Percentiles rank a stretch among this genome's conserved stretches.
Evolutionary conservation across 306 rosid species (phyloP).

Genomic region (Gastrolobium villosum): DNA sequence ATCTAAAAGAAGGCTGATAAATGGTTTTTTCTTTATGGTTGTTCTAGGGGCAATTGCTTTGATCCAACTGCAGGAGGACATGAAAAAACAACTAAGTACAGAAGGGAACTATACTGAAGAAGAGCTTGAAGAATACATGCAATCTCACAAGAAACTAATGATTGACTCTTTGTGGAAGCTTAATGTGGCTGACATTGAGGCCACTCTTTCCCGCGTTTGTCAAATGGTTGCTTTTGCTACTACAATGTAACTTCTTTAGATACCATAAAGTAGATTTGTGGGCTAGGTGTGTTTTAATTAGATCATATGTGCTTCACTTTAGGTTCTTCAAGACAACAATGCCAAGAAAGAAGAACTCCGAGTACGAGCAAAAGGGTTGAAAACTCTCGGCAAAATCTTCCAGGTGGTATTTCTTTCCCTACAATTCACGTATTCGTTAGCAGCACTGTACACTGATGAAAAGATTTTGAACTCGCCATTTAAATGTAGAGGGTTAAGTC

Average conservation of each 20-base stretch:
- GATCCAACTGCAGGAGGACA: conserved; percentile 98
- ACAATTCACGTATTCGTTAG: conserved; percentile 26
- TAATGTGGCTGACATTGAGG: conserved; percentile 98
- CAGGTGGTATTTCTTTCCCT: conserved; percentile 69
- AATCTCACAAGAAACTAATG: conserved; percentile 89
- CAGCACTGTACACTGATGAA: conserved; percentile 35
- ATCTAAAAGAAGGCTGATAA: conserved; percentile 38
- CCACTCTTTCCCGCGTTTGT: conserved; percentile 96
- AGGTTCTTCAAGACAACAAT: conserved; percentile 94
- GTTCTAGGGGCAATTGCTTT: conserved; percentile 91
- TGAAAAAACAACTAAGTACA: conserved; percentile 90
- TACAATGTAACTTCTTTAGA: conserved; percentile 36
- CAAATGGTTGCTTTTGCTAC: conserved; percentile 75
- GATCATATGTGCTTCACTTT: conserved; percentile 51
- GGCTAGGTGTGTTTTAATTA: conserved; percentile 40
- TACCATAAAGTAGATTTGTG: conserved; percentile 30
- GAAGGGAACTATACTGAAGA: conserved; percentile 95
- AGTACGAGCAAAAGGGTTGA: conserved; percentile 96
- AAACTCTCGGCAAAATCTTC: conserved; percentile 95
- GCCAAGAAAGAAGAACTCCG: conserved; percentile 93
- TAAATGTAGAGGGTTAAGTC: conserved; percentile 78
- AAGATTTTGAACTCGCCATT: conserved; percentile 45
- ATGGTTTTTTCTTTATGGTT: conserved; percentile 47
- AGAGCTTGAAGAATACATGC: conserved; percentile 92
- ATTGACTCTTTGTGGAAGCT: conserved; percentile 98